Evolutionary conservation across 768 basidiomycete species (phyloP), one percentile per base, ranked within the genome.

Genomic region (Trametes elegans): DNA sequence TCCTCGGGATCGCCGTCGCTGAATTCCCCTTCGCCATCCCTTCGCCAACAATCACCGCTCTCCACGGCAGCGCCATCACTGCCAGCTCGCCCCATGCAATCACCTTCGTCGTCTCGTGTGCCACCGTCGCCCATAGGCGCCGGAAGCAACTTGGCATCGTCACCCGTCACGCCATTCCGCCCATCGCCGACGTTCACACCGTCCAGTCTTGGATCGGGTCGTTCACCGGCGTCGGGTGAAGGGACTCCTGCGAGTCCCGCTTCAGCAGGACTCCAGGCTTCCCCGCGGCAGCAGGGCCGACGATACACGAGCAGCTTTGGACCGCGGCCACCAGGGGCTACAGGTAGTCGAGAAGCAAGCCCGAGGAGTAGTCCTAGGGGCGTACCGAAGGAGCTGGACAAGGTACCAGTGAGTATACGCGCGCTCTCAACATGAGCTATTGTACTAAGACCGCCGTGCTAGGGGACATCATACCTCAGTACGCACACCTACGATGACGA

Each of bases 251-350:
- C 42, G 3, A 59, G 59, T 39, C 58, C 55, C 14, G 53, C 53
- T 26, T 45, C 42, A n/a, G 48, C 19, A 18, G 55, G 42, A 6
- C 16, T 56, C 1, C 49, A 55, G 19, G 61, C 61, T 10, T 57
- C 60, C 3, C 57, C 64, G 31, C 58, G 58, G 55, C 39, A 57
- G 51, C 48, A 54, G 45, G 51, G 83, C 34, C 87, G 86, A 67
- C 74, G 87, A 7, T 92, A 90, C 71, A 87, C 85, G 40, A 88
- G 86, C 60, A 87, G 83, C 57, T 92, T 92, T 65, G 83, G 85
- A 9, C 83, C 90, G 67, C 78, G 89, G 34, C 18, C 34, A 8
- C 39, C 88, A 88, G 66, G 71, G 68, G 19, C 65, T 73, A 13
- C 71, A 16, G 69, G 71, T 27, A 74, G 73, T 16, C 72, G 59